Percentiles rank a stretch among this genome's conserved stretches.
phyloP scores from a whole-genome alignment of 208 protist genomes.

The Angomonas deanei region DNA sequence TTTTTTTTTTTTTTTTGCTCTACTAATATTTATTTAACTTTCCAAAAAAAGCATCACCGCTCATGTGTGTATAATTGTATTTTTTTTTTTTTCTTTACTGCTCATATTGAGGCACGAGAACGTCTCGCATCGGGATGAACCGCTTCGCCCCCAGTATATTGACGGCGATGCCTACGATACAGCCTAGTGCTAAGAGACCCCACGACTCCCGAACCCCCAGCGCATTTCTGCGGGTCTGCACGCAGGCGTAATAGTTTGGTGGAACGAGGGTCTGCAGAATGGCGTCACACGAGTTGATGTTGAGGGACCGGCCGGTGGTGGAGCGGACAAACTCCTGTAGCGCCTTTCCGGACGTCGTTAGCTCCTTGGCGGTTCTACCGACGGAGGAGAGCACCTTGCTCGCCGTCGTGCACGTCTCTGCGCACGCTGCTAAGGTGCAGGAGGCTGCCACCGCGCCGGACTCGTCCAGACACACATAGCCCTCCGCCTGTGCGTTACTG shows the following conservation, averaged over 20 bases:
- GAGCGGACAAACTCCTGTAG: not conserved
- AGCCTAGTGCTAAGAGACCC: constrained; percentile 19
- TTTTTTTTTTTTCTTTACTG: not conserved
- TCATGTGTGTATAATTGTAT: too few species aligned
- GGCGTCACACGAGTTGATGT: not conserved
- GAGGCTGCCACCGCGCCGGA: not conserved
- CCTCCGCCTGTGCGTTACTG: not conserved
- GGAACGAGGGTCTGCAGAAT: constrained; percentile 16
- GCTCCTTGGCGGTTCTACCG: not conserved
- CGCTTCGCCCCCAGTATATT: constrained; percentile 35
- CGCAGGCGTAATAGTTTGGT: constrained; percentile 16
- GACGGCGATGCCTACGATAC: constrained; percentile 18
- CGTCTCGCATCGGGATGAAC: constrained; percentile 38
- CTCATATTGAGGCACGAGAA: constrained; percentile 20
- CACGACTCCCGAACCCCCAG: constrained; percentile 13
- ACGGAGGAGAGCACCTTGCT: not conserved
- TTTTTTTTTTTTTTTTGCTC: constrained; percentile 3
- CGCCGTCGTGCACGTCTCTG: not conserved
- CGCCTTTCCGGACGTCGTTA: not conserved
- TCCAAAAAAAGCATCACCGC: too few species aligned
- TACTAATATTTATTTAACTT: not conserved
- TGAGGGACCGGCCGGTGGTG: not conserved
- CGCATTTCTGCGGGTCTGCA: not conserved
- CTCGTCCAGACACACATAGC: not conserved
- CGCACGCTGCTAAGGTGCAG: not conserved